A percentile compares a stretch with the other conserved stretches of the same genome.
These are phyloP conservation scores for Xylariomycetidae sp. DNA, from an alignment of 2,329 filamentous ascomycete species.

Conservation along the genomic window DNA sequence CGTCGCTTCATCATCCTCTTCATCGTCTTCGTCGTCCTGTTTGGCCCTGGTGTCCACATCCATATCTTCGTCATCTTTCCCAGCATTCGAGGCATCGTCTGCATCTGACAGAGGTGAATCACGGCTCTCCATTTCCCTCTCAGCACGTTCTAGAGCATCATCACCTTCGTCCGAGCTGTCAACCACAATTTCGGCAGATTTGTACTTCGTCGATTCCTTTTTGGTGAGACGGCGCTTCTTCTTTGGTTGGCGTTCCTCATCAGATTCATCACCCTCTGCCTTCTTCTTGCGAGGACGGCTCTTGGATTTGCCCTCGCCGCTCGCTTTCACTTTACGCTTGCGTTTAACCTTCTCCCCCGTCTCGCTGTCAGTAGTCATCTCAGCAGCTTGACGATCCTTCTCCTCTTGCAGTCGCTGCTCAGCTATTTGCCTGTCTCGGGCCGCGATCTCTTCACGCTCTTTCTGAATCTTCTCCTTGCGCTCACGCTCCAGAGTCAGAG, in stretches of 20 bases:
- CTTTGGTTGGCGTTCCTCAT: slow-evolving; percentile 50
- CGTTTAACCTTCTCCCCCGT: slow-evolving; percentile 77
- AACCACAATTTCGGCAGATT: slow-evolving; percentile 78
- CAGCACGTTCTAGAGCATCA: slow-evolving; percentile 41
- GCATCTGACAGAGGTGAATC: slow-evolving; percentile 21
- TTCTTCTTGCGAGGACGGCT: slow-evolving; percentile 47
- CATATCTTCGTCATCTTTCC: slow-evolving; percentile 40
- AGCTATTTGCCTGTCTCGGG: slow-evolving; percentile 68
- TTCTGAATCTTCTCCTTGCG: slow-evolving; percentile 77
- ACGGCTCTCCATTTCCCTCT: slow-evolving; percentile 34
- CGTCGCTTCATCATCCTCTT: slow-evolving; percentile 23
- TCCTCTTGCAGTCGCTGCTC: slow-evolving; percentile 70
- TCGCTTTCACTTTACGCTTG: slow-evolving; percentile 58
- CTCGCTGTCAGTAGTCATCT: slow-evolving; percentile 76
- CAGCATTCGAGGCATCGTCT: slow-evolving; percentile 26
- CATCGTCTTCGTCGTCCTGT: slow-evolving; percentile 54
- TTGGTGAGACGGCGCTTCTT: slow-evolving; percentile 56
- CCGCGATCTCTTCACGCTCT: slow-evolving; percentile 76
- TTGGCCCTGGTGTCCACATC: slow-evolving; percentile 43
- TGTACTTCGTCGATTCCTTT: slow-evolving; percentile 64
- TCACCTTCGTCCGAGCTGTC: slow-evolving; percentile 58
- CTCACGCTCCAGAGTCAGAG: slow-evolving; percentile 66
- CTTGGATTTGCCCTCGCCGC: slow-evolving; percentile 38
- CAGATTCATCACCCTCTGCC: slow-evolving; percentile 43
- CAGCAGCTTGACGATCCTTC: slow-evolving; percentile 62